Evolutionary conservation across 1,284 basidiomycete genomes (phyloP), one percentile per base, ranked within the genome.

Genomic region (Gymnopus androsaceus): DNA sequence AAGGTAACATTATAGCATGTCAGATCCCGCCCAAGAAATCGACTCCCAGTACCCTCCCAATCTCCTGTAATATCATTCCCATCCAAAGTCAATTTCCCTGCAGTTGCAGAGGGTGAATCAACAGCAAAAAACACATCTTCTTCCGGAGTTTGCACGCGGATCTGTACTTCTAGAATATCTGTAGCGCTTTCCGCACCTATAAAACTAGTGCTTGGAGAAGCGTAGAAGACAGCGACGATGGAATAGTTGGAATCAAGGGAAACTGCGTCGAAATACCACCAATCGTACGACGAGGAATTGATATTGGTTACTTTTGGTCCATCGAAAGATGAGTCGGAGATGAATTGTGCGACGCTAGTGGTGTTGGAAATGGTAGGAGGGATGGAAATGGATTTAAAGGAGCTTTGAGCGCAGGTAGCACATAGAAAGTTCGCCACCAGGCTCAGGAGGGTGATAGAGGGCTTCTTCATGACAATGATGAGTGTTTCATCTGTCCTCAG

Each of bases 241-340:
- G 62, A 63, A 14, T 56, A 48, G 4, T 30, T 23, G n/a, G 37
- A 48, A 25, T 61, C 54, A 28, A 45, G 28, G 23, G 49, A 61
- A 12, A 60, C 60, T 3, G 55, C 62, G 33, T 63, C 60, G 37
- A 61, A 63, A 52, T 63, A 63, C 56, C 59, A 63, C 62, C 62
- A 63, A 34, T 63, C 60, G 42, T 54, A 63, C 4, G 56, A 40
- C 15, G 58, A 56, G 1, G 15, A 52, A 34, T 63, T 63, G 17
- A 63, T 48, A n/a, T 59, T 59, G 3, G 50, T 46, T 8, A 48
- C 31, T 50, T 60, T 63, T 1, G 59, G 57, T 8, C 54, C 58
- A 46, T 62, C 61, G 19, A 60, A 55, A 30, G 40, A 23, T 14
- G 31, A 41, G 23, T 38, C 15, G 9, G 51, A 52, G 9, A 15